These are phyloP conservation scores for Diaporthe aspalathi DNA, from an alignment of 2,329 filamentous ascomycete genomes.

Conservation along the genomic window DNA sequence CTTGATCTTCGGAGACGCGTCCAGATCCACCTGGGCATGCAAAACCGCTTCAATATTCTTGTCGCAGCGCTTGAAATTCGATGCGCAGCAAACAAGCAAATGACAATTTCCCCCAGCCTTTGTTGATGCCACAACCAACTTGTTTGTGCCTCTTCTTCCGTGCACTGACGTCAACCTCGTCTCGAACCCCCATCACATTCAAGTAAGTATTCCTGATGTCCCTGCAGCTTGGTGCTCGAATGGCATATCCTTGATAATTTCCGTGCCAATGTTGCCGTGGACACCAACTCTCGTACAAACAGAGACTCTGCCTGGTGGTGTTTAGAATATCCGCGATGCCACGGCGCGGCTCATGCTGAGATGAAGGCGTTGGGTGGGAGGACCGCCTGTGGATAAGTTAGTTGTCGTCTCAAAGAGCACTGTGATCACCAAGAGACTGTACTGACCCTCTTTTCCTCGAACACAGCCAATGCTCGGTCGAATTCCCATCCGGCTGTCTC, in stretches of 20 bases:
- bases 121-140: conserved; percentile 38
- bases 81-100: conserved; percentile 26
- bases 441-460: conserved; percentile 78
- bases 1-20: not conserved
- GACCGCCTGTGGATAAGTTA: conserved; percentile 32
- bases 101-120: conserved; percentile 32
- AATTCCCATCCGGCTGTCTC: conserved; percentile 84
- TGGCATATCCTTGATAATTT: not conserved
- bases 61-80: conserved; percentile 16
- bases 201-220: not conserved
- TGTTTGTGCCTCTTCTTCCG: conserved; percentile 4
- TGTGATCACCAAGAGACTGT: conserved; percentile 16
- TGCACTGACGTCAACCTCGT: not conserved
- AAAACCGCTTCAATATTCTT: not conserved
- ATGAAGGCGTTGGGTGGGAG: conserved; percentile 38
- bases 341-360: conserved; percentile 19
- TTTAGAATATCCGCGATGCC: not conserved
- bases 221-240: not conserved
- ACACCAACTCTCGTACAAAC: not conserved
- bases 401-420: conserved; percentile 38
- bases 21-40: not conserved
- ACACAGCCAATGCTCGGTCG: conserved; percentile 78
- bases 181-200: not conserved
- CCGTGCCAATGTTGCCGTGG: not conserved
- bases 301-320: not conserved